Evolutionary conservation across 805 yeast species (phyloP).

Genomic region (Saccharomycopsis fermentans): DNA sequence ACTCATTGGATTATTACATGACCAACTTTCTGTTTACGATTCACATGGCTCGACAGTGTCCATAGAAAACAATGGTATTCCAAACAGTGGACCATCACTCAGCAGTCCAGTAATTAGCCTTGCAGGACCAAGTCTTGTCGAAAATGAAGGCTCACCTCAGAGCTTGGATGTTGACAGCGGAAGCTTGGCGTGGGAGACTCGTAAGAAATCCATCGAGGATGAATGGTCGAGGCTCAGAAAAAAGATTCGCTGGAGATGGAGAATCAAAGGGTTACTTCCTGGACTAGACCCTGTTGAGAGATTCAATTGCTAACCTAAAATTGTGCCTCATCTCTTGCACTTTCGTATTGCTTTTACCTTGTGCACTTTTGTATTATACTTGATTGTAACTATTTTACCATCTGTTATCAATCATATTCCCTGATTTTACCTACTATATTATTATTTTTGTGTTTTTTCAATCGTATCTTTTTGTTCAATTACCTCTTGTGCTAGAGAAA

Average conservation of each 20-base stretch:
- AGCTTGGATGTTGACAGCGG: background rate
- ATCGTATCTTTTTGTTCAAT: background rate
- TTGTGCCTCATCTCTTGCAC: no score
- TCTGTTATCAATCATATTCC: background rate
- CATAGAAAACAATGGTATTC: no score
- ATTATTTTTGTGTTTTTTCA: background rate
- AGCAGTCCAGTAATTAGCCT: background rate
- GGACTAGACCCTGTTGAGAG: slow-evolving; percentile 12
- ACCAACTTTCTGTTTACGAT: background rate
- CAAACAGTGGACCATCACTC: no score
- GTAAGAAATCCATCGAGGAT: slow-evolving; percentile 5
- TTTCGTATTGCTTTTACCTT: no score
- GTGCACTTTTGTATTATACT: background rate
- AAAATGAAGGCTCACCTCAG: background rate
- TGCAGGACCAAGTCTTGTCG: background rate
- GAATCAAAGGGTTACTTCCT: slow-evolving; percentile 36
- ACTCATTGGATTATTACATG: background rate
- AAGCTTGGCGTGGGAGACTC: slow-evolving; percentile 1
- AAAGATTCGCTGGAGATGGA: slow-evolving; percentile 43
- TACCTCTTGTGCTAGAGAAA: background rate
- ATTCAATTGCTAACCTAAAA: background rate
- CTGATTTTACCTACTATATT: background rate
- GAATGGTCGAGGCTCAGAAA: slow-evolving; percentile 25
- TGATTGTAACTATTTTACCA: background rate
- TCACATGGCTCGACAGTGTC: background rate